Evolutionary conservation across 257 asterid genomes (phyloP).

Genomic region (Nicotiana tomentosiformis): DNA sequence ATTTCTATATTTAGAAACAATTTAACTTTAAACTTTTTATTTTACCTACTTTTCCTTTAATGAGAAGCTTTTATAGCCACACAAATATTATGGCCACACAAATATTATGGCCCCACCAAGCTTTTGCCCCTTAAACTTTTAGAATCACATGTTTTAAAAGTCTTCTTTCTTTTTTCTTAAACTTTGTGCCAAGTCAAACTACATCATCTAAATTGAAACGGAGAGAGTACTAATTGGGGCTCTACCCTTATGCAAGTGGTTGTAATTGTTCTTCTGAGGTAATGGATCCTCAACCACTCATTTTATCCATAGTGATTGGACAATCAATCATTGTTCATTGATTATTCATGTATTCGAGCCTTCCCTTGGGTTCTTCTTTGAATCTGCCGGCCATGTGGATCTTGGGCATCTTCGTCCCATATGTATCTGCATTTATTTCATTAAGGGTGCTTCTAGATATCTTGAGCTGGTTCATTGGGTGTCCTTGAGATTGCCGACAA

Average conservation of each 20-base stretch:
- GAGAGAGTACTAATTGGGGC: neutral
- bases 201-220: no score
- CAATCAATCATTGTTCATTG: neutral
- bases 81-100: no score
- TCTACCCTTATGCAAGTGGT: neutral
- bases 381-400: neutral
- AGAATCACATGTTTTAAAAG: no score
- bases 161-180: no score
- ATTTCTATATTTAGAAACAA: no score
- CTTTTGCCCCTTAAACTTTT: no score
- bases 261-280: neutral
- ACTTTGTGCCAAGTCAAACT: no score
- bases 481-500: neutral
- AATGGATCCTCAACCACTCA: neutral
- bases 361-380: neutral
- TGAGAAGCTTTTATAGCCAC: no score
- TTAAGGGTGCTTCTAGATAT: neutral
- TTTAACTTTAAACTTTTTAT: no score
- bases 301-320: neutral
- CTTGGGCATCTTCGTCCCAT: neutral
- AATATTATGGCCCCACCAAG: no score
- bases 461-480: neutral
- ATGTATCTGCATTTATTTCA: neutral
- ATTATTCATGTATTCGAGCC: neutral
- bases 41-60: no score